Base-by-base conservation (phyloP, 177 flowering plant genomes). In the Vitis hybrid region DNA sequence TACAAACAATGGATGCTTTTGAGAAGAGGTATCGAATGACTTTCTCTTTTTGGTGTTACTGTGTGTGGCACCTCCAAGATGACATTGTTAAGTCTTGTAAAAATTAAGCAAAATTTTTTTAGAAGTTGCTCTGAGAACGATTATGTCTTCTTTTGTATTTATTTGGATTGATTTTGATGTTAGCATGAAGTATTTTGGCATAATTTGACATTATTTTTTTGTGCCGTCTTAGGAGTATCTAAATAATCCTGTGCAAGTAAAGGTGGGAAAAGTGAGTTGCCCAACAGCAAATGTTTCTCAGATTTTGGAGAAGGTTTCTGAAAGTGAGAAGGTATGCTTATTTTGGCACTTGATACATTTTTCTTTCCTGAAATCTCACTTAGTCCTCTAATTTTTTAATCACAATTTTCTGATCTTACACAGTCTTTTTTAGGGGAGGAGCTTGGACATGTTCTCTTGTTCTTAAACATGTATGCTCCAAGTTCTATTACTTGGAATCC, bases 211-310 rank as follows among this genome's bases (percentile, higher is more conserved):
- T 48, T 6, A 8, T 18, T 23, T 18, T 52, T 52, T 52, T 64
- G 6, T 11, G 17, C 26, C 12, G 58, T 58, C 75, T 58, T 76
- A 85, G 91, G 88, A 87, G 65, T 85, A 87, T 69, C 74, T 85
- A 8, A 80, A 71, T 60, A 66, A 76, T 55, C 89, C 91, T 52
- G 88, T 85, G 54, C 89, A 78, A 80, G 88, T 87, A 49, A 87
- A 84, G 81, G 89, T 87, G 67, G 91, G 91, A 62, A 85, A 84
- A 83, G 91, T 85, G 12, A 84, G 89, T 68, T 78, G 85, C 70
- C 91, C 91, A n/a, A 87, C 89, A 23, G 84, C 85, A 32, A 87
- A 85, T 76, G 89, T 87, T 21, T 75, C 82, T 60, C 91, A 87
- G 70, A 45, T 67, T 51, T 70, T 87, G 81, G 80, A 79, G 82